phyloP scores from a whole-genome alignment of 805 yeast genomes.

The Metschnikowia lachancei region DNA sequence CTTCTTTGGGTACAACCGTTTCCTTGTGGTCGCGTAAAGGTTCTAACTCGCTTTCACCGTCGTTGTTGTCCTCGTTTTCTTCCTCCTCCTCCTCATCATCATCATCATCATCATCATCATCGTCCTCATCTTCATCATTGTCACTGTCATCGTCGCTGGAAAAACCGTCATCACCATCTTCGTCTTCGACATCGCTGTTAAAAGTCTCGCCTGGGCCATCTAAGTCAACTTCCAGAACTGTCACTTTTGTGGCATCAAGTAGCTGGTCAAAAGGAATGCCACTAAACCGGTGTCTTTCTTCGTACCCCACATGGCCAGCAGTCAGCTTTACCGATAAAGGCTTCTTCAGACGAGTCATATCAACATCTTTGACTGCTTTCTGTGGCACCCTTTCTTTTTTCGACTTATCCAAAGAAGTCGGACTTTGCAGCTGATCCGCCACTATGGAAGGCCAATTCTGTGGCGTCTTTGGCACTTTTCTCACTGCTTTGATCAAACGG shows the following conservation, averaged over 20 bases:
- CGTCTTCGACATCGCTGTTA: not conserved
- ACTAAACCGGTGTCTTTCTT: slow-evolving; percentile 10
- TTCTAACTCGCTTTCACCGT: too few species aligned
- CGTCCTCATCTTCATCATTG: not conserved
- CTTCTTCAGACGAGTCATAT: slow-evolving; percentile 10
- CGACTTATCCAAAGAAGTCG: not conserved
- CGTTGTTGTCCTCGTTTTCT: too few species aligned
- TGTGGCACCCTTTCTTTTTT: not conserved
- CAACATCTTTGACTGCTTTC: slow-evolving; percentile 2
- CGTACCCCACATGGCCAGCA: slow-evolving; percentile 12
- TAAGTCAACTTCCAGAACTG: not conserved
- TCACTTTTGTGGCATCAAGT: slow-evolving; percentile 2
- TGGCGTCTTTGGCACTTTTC: slow-evolving; percentile 1
- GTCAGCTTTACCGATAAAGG: slow-evolving; percentile 7
- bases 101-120: not conserved
- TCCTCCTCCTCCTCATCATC: too few species aligned
- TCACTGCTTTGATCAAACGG: slow-evolving; percentile 1
- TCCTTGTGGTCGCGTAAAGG: not conserved
- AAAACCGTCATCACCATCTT: not conserved
- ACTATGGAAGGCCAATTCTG: slow-evolving; percentile 1
- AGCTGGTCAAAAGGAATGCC: slow-evolving; percentile 10
- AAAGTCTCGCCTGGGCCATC: not conserved
- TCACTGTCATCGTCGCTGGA: not conserved
- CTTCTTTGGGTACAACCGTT: not conserved
- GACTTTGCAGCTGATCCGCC: not conserved